These are phyloP conservation scores for Candida quercuum DNA, from an alignment of 805 yeast genomes.

Conservation along the genomic window DNA sequence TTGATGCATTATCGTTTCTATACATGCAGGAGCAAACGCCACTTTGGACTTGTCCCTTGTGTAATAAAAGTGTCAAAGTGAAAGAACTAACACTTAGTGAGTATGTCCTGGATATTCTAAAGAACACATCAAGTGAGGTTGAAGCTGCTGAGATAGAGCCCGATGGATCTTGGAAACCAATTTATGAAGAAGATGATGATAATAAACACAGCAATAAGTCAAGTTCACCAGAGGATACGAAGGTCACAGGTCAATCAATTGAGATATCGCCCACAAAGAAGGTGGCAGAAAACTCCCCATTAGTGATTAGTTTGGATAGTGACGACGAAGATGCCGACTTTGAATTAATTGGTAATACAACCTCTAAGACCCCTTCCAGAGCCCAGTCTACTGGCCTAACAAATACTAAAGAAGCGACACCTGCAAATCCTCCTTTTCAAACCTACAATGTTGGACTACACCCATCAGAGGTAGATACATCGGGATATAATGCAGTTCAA, in stretches of 20 bases:
- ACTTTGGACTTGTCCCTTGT: conserved; percentile 86
- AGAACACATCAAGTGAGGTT: conserved; percentile 44
- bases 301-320: conserved; percentile 46
- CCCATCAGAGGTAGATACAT: background rate
- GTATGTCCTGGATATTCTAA: conserved; percentile 59
- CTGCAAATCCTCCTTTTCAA: background rate
- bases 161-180: conserved; percentile 69
- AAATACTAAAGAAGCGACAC: background rate
- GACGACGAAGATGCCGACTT: conserved; percentile 37
- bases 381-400: background rate
- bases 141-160: conserved; percentile 62
- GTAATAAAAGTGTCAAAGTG: conserved; percentile 47
- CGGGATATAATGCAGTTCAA: too few relatives aligned
- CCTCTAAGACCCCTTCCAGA: background rate
- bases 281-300: conserved; percentile 30
- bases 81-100: conserved; percentile 70
- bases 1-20: conserved; percentile 73
- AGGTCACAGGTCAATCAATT: too few relatives aligned
- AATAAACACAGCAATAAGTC: conserved; percentile 1
- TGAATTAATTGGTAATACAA: background rate
- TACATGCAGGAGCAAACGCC: conserved; percentile 75
- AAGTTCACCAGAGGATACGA: background rate
- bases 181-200: conserved; percentile 23
- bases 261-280: too few relatives aligned
- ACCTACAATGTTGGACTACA: background rate